phyloP scores from a whole-genome alignment of 306 rosid genomes.

The Echinosophora koreensis region DNA sequence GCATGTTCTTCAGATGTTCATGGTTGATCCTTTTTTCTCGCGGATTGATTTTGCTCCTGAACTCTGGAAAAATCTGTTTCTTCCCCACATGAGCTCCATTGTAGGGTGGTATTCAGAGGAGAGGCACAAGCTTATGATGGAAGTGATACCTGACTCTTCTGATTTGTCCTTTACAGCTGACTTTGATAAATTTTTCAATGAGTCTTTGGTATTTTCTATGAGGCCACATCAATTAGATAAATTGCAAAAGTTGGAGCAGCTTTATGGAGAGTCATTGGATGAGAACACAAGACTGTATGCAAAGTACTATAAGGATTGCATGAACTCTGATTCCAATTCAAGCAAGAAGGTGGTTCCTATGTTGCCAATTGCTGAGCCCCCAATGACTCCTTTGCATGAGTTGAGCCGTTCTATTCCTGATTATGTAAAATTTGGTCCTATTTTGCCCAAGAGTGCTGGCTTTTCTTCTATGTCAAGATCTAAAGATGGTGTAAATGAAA shows the following conservation, averaged over 20 bases:
- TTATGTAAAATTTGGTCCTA: conserved; percentile 91
- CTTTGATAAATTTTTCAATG: conserved; percentile 75
- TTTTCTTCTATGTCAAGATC: conserved; percentile 65
- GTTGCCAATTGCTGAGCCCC: conserved; percentile 98
- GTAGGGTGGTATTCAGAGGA: conserved; percentile 94
- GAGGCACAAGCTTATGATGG: conserved; percentile 85
- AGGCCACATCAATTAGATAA: conserved; percentile 84
- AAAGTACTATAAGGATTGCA: conserved; percentile 80
- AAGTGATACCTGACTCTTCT: conserved; percentile 75
- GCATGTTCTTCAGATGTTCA: conserved; percentile 87
- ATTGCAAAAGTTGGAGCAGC: conserved; percentile 78
- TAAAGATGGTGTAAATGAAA: conserved; percentile 58
- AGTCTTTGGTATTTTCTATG: conserved; percentile 73
- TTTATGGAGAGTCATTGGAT: conserved; percentile 82
- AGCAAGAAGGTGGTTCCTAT: conserved; percentile 74
- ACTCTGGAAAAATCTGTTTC: conserved; percentile 85
- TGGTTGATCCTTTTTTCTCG: conserved; percentile 83
- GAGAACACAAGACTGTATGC: conserved; percentile 82
- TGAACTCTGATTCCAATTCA: conserved; percentile 66
- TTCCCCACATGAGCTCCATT: conserved; percentile 86
- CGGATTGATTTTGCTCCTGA: conserved; percentile 90
- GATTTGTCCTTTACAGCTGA: conserved; percentile 87
- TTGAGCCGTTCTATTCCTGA: conserved; percentile 85
- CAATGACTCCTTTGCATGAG: conserved; percentile 95
- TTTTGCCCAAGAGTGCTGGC: conserved; percentile 91